Evolutionary conservation across 2,329 filamentous ascomycete species (phyloP), one percentile per base, ranked within the genome.

Genomic region (Colletotrichum higginsianum): DNA sequence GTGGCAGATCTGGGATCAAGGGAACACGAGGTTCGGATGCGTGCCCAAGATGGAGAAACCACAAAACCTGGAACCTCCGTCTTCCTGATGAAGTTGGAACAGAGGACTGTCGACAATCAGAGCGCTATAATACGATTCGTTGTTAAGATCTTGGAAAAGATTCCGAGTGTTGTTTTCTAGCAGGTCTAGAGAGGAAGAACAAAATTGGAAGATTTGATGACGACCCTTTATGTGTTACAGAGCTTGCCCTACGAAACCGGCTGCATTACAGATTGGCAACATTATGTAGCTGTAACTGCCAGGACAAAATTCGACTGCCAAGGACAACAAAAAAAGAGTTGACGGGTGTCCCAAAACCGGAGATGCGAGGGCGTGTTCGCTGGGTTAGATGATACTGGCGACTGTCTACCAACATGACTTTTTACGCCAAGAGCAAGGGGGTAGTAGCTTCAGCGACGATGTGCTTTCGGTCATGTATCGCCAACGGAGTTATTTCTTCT

Each of bases 41-140:
- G 69, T 72, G 2, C 66, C 69, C 18, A 72, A 72, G 42, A 69
- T 72, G 30, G 69, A 64, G 30, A 69, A 64, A 60, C 56, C 60
- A 13, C 69, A 72, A 40, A 72, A 69, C 15, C 69, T 69, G 12
- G 18, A 26, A 11, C 21, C 58, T 18, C 11, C 21, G 7, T 58
- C 65, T 15, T 30, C 58, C 40, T 55, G 8, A 38, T 38, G 18
- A 42, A 21, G 21, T 38, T n/a, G 12, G 5, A n/a, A 13, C 2
- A 56, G 30, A 4, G 30, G 13, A 15, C 9, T 30, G 13, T n/a
- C 16, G 8, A 38, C 12, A 11, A 21, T 9, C 12, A 13, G 11
- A 6, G 38, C 18, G 30, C 30, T 12, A 8, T 18, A 11, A 3
- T 38, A n/a, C 18, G 38, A 21, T 11, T 8, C 12, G 18, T 4